Evolutionary conservation across 768 basidiomycete species (phyloP).

Genomic region (Nidularia pulvinata): DNA sequence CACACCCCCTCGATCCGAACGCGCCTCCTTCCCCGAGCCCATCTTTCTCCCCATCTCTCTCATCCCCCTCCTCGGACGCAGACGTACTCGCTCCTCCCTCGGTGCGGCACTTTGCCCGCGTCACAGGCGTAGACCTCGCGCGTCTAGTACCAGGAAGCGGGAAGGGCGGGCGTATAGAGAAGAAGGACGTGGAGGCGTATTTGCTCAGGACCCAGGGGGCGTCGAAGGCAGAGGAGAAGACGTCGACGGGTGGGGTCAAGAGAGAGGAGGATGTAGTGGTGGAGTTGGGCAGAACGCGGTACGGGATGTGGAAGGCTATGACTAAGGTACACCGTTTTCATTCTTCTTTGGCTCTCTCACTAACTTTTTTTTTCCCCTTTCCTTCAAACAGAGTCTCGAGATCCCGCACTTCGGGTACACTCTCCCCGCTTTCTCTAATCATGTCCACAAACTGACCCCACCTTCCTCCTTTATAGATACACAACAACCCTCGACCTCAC

Average conservation of each 20-base stretch:
- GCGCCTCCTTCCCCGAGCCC: background rate
- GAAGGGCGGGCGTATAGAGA: constrained; percentile 74
- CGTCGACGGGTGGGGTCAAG: background rate
- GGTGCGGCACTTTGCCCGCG: constrained; percentile 74
- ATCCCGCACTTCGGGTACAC: constrained; percentile 78
- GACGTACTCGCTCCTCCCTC: constrained; percentile 73
- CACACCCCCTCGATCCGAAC: constrained; percentile 70
- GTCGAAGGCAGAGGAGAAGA: background rate
- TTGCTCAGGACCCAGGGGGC: background rate
- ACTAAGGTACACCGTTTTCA: constrained; percentile 50
- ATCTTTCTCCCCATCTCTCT: background rate
- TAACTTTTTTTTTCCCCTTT: background rate
- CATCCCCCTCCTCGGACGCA: constrained; percentile 9
- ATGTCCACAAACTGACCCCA: too few relatives aligned
- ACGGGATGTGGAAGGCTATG: constrained; percentile 93
- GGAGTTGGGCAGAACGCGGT: constrained; percentile 74
- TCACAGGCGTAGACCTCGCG: constrained; percentile 61
- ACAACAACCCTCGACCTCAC: constrained; percentile 79
- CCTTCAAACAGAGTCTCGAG: constrained; percentile 61
- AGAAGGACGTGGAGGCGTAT: constrained; percentile 65
- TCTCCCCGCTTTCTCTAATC: too few relatives aligned
- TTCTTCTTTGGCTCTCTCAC: background rate
- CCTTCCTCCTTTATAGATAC: constrained; percentile 24
- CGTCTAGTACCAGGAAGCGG: constrained; percentile 67
- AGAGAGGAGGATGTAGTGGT: constrained; percentile 51